A percentile compares a stretch with the other conserved stretches of the same genome.
Conservation (phyloP, 768 basidiomycete genomes). For the Collybia nuda region DNA sequence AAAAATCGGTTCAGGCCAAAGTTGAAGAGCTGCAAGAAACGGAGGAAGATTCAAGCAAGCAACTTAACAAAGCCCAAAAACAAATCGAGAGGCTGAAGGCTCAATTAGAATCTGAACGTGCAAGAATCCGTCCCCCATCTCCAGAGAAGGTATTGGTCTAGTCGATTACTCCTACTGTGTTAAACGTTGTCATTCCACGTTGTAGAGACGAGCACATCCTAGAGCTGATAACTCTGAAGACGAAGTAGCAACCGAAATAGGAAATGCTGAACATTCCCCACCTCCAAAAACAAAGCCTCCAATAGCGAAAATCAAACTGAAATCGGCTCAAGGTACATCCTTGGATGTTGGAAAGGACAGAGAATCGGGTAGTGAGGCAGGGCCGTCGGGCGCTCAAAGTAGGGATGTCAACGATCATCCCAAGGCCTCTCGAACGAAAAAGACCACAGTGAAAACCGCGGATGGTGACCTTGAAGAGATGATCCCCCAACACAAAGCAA, state of each 20-base stretch:
- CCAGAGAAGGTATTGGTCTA: constrained; percentile 17
- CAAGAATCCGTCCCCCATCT: constrained; percentile 27
- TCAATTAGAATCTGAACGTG: constrained; percentile 39
- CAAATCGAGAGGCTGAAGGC: constrained; percentile 43
- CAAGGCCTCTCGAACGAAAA: constrained; percentile 3
- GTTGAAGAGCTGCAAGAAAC: constrained; percentile 33
- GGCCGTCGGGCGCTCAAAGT: constrained; percentile 3
- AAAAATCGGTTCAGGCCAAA: constrained; percentile 28
- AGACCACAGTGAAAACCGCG: constrained; percentile 1
- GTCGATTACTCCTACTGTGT: background rate
- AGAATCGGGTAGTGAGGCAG: constrained; percentile 7
- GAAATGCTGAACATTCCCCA: constrained; percentile 3
- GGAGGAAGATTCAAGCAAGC: constrained; percentile 32
- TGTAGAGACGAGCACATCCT: background rate
- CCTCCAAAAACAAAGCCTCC: constrained; percentile 4
- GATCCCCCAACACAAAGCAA: background rate
- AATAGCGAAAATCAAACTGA: constrained; percentile 6
- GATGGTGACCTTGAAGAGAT: constrained; percentile 12
- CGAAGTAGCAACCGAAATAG: constrained; percentile 5
- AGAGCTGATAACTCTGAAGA: background rate
- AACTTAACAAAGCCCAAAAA: constrained; percentile 37
- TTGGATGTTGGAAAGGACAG: background rate
- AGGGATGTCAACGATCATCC: background rate
- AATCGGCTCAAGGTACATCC: constrained; percentile 5
- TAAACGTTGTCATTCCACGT: background rate